Evolutionary conservation across 1,139 yeast species (phyloP).

Genomic region (Pichia sp.): DNA sequence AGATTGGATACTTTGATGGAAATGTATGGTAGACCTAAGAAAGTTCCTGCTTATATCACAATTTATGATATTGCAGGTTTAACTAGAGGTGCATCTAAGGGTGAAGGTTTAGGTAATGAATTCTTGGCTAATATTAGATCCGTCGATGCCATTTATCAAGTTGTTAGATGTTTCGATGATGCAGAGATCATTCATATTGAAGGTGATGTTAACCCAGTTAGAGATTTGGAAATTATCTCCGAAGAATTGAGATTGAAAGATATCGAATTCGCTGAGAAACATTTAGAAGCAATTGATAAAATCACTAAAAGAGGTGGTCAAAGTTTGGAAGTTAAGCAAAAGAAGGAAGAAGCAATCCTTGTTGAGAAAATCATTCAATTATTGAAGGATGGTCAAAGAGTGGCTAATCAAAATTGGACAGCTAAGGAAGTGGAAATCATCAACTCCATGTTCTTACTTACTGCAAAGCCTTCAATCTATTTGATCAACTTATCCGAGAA

Average conservation of each 20-base stretch:
- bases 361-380: conserved; percentile 69
- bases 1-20: conserved; percentile 58
- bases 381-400: conserved; percentile 80
- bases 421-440: conserved; percentile 84
- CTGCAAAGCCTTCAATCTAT: conserved; percentile 96
- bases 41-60: conserved; percentile 91
- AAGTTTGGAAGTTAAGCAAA: conserved; percentile 88
- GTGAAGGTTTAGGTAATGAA: conserved; percentile 98
- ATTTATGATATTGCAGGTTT: conserved; percentile 97
- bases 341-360: conserved; percentile 83
- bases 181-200: conserved; percentile 97
- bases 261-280: conserved; percentile 89
- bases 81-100: conserved; percentile 95
- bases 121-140: conserved; percentile 97
- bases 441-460: conserved; percentile 79
- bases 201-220: conserved; percentile 94
- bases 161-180: conserved; percentile 96
- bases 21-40: conserved; percentile 44
- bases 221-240: conserved; percentile 88
- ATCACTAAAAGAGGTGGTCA: conserved; percentile 93
- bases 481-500: conserved; percentile 89
- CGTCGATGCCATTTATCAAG: conserved; percentile 97
- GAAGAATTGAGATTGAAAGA: conserved; percentile 95
- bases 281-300: conserved; percentile 81
- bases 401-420: conserved; percentile 87